Evolutionary conservation across 352 stramenopile species (phyloP), one percentile per base, ranked within the genome.

Genomic region (Globisporangium ultimum): DNA sequence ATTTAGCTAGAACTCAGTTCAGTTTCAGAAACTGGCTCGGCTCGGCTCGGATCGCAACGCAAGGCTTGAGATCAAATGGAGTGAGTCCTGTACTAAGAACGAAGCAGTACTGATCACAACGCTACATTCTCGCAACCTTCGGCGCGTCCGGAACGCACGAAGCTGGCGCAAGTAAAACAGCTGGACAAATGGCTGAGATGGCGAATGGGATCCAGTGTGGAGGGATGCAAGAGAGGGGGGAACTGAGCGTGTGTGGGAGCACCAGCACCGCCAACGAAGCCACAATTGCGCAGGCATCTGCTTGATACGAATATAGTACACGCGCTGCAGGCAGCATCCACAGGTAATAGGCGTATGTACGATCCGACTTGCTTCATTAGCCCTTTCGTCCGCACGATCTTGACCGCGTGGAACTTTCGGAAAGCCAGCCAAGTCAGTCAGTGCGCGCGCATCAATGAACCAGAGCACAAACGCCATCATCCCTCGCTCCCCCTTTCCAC

Each of bases 11-110:
- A n/a, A n/a, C n/a, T n/a, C n/a, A n/a, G n/a, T n/a, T 55, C 50
- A 24, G 38, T 17, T 18, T 17, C n/a, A 20, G n/a, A 18, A n/a
- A 18, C 17, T 15, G 28, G 7, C 32, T 21, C 34, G 9, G 43
- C 50, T 55, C 38, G 21, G 20, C 46, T 48, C 51, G 28, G 20
- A 57, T n/a, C n/a, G n/a, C n/a, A n/a, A n/a, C n/a, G n/a, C n/a
- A 38, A 47, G 46, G 38, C 38, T 43, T 8, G 38, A 43, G 5
- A 5, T 32, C 24, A 32, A 32, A 2, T 43, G 11, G 10, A 8
- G 10, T 13, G 38, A 43, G 38, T 11, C 38, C 8, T 43, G 3
- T 43, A 43, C 3, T 43, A 2, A 8, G 38, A 8, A 11, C 2
- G 38, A 10, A 3, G 2, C 24, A 5, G 24, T 32, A 32, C 24